These are phyloP conservation scores for Cytospora piceicola DNA, from an alignment of 2,329 filamentous ascomycete species.

Conservation along the genomic window DNA sequence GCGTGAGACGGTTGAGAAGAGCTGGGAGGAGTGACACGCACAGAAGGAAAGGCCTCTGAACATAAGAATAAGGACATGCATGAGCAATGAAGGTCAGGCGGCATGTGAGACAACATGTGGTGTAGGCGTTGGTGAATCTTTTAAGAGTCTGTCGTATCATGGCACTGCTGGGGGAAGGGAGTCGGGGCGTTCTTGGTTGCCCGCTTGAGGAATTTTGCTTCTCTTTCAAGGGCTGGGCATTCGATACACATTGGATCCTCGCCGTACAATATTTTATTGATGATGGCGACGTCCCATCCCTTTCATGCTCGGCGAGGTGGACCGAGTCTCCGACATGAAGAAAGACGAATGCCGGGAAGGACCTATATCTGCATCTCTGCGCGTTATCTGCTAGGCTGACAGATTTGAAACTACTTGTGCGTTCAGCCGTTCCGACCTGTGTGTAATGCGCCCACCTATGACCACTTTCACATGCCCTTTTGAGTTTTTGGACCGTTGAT, in stretches of 20 bases:
- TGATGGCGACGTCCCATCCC: not conserved
- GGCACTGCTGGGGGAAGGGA: not conserved
- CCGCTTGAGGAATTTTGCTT: not conserved
- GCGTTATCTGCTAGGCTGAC: not conserved
- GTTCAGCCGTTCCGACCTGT: not conserved
- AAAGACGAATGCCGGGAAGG: not conserved
- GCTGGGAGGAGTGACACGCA: constrained; percentile 81
- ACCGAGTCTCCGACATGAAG: not conserved
- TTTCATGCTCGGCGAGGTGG: not conserved
- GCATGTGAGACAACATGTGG: not conserved
- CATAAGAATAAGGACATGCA: not conserved
- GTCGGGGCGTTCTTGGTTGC: constrained; percentile 4
- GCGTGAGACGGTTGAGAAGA: constrained; percentile 97
- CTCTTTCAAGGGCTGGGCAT: not conserved
- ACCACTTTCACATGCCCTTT: not conserved
- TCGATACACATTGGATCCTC: not conserved
- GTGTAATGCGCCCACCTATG: not conserved
- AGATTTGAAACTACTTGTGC: not conserved
- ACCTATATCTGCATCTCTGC: not conserved
- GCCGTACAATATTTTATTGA: not conserved
- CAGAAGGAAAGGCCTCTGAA: not conserved
- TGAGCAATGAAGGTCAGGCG: not conserved
- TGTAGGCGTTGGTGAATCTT: not conserved
- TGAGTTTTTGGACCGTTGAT: not conserved
- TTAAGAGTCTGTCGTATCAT: not conserved